Conservation (phyloP, 805 yeast species). For the Sporopachydermia lactativora region DNA sequence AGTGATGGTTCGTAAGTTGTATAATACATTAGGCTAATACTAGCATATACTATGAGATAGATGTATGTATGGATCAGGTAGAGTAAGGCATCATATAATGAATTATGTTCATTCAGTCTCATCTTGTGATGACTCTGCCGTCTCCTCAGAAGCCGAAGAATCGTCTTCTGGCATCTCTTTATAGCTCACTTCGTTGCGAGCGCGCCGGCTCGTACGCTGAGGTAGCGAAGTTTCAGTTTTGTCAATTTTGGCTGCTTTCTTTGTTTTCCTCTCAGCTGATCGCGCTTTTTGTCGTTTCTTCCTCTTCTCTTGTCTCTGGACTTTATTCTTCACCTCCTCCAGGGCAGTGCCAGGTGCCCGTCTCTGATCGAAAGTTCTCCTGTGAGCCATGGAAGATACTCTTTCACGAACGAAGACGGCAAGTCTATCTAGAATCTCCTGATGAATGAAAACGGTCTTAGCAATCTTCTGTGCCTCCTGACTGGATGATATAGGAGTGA, state of each 20-base stretch:
- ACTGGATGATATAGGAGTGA: conserved; percentile 41
- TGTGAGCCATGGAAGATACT: conserved; percentile 10
- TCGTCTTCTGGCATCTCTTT: background rate
- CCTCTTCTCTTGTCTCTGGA: conserved; percentile 2
- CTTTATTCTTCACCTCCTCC: conserved; percentile 4
- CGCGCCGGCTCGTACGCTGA: background rate
- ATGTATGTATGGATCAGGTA: no score
- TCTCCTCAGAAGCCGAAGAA: no score
- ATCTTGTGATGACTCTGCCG: no score
- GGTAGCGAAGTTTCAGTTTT: conserved; percentile 4
- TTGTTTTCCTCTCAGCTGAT: conserved; percentile 6
- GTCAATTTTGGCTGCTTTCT: no score
- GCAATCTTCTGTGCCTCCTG: conserved; percentile 44
- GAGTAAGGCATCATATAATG: no score
- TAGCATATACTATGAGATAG: no score
- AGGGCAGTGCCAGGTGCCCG: background rate
- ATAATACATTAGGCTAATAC: no score
- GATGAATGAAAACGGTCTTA: conserved; percentile 41
- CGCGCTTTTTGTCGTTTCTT: conserved; percentile 4
- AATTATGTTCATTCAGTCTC: no score
- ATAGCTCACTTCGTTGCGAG: background rate
- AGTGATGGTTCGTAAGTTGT: no score
- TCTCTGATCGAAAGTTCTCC: conserved; percentile 8
- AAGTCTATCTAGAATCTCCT: conserved; percentile 26
- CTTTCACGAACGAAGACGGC: conserved; percentile 16